phyloP scores from a whole-genome alignment of 805 yeast genomes.

The Barnettozyma sp. region DNA sequence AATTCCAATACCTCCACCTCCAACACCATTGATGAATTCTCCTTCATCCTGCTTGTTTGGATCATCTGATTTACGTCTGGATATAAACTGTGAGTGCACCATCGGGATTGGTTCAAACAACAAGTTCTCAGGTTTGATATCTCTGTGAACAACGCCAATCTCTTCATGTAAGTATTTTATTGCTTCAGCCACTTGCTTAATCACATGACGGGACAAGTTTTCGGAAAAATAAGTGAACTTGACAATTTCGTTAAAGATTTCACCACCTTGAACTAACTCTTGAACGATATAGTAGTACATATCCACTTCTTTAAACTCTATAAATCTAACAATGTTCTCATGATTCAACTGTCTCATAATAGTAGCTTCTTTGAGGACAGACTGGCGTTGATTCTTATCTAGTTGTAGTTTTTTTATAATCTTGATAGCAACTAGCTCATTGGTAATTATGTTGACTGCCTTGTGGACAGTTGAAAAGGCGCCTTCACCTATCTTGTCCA shows the following conservation, averaged over 20 bases:
- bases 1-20: conserved; percentile 58
- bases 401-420: conserved; percentile 50
- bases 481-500: conserved; percentile 64
- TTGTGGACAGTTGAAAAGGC: conserved; percentile 84
- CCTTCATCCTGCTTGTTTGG: conserved; percentile 59
- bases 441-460: conserved; percentile 44
- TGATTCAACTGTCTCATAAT: conserved; percentile 45
- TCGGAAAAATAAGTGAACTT: conserved; percentile 48
- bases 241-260: conserved; percentile 69
- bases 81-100: conserved; percentile 11
- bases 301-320: conserved; percentile 49
- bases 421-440: conserved; percentile 60
- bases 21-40: conserved; percentile 40
- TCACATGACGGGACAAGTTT: conserved; percentile 53
- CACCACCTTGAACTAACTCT: conserved; percentile 70
- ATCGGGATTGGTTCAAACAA: conserved; percentile 47
- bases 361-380: conserved; percentile 35
- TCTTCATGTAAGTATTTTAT: conserved; percentile 88
- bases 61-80: conserved; percentile 48
- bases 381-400: conserved; percentile 33
- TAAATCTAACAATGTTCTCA: conserved; percentile 51
- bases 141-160: conserved; percentile 91
- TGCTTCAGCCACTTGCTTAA: conserved; percentile 73
- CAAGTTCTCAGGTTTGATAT: conserved; percentile 92
- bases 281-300: conserved; percentile 60